These are phyloP conservation scores for Drechslerella coelobrocha DNA, from an alignment of 2,329 filamentous ascomycete species.

Conservation along the genomic window DNA sequence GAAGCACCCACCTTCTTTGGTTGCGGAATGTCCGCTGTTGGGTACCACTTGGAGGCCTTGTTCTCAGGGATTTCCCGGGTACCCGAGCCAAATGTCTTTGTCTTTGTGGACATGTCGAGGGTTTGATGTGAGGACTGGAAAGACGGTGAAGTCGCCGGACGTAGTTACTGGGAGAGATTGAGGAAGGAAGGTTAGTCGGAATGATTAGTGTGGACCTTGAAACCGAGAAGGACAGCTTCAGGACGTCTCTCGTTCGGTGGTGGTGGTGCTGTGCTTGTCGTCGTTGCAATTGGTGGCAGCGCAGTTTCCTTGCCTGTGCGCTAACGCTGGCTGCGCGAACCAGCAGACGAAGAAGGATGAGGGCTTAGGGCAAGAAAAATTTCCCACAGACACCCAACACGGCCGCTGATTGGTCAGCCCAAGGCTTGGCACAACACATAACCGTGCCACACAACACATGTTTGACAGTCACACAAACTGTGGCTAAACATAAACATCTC, in stretches of 20 bases:
- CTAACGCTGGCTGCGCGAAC: conserved; percentile 21
- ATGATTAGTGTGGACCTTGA: conserved; percentile 18
- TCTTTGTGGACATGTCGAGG: conserved; percentile 70
- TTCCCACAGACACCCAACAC: conserved; percentile 21
- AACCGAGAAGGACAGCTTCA: conserved; percentile 13
- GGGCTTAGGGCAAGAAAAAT: conserved; percentile 51
- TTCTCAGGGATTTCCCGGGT: conserved; percentile 85
- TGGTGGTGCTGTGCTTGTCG: conserved; percentile 35
- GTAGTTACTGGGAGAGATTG: conserved; percentile 3
- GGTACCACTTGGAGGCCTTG: conserved; percentile 99
- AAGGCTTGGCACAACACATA: background rate
- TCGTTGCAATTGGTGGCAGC: conserved; percentile 42
- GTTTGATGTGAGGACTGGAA: conserved; percentile 3
- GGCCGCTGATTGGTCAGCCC: conserved; percentile 25
- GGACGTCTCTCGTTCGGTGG: conserved; percentile 29
- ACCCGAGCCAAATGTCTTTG: conserved; percentile 92
- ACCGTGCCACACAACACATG: conserved; percentile 10
- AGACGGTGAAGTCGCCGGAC: conserved; percentile 16
- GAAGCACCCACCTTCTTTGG: conserved; percentile 83
- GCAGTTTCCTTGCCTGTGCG: conserved; percentile 39
- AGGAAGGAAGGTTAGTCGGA: conserved; percentile 38
- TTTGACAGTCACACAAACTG: conserved; percentile 22
- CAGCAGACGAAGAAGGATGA: conserved; percentile 27
- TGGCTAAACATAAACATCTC: conserved; percentile 5
- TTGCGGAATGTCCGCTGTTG: conserved; percentile 86